Evolutionary conservation across 2,329 filamentous ascomycete genomes (phyloP), one percentile per base, ranked within the genome.

Genomic region (Leptodontidium sp.): DNA sequence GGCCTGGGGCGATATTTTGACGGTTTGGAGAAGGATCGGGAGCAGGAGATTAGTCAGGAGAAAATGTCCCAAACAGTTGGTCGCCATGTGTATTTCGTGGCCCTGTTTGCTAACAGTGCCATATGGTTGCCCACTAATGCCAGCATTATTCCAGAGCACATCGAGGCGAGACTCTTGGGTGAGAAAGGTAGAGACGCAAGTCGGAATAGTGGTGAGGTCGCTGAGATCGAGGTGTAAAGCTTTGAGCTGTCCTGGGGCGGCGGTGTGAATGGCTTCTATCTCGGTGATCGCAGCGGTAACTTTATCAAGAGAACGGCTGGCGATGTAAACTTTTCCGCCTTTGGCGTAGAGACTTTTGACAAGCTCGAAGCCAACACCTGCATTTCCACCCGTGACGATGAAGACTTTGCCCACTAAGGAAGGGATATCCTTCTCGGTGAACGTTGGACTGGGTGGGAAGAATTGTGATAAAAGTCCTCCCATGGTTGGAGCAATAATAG

Each of bases 311-410:
- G 80, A 80, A 24, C 82, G 80, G 5, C 78, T 79, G 11, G 80
- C 78, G 15, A 84, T 75, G 70, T 83, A 84, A 43, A 84, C 80
- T 40, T 75, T 82, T 52, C 78, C 83, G 64, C 79, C 78, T 55
- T 79, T 78, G 21, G 70, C 67, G 71, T 81, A 83, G 38, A 83
- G 79, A 24, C 82, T 79, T 17, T 74, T 75, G 38, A 76, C 75
- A 1, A 81, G 68, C 32, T 81, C 78, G 45, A 79, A 76, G 29
- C 82, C 81, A 2, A 83, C 67, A 6, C 75, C 75, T 35, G 66
- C 35, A 40, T 71, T 71, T n/a, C 71, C 69, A 35, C 73, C 72
- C 1, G 85, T 87, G 12, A 87, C 81, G 80, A 74, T 74, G 68
- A 67, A 77, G 58, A 78, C 76, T 73, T 78, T 82, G 71, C 81